phyloP scores from a whole-genome alignment of 1,284 basidiomycete species.

The Tilletia setariae region DNA sequence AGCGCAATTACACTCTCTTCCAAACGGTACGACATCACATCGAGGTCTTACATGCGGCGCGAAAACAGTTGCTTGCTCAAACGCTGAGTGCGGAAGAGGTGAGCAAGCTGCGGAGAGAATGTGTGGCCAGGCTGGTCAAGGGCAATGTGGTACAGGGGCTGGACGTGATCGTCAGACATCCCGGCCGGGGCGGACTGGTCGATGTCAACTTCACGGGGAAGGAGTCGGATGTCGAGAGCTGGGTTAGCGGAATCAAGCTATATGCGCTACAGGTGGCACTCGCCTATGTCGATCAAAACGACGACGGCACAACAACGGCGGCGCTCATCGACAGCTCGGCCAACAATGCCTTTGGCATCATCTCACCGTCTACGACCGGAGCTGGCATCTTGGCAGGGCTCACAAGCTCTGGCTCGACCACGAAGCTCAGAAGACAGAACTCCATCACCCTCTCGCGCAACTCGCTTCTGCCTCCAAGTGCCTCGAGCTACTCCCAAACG shows the following conservation, averaged over 20 bases:
- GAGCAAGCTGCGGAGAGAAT: constrained; percentile 74
- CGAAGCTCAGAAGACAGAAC: constrained; percentile 19
- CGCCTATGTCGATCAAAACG: constrained; percentile 49
- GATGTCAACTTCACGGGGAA: constrained; percentile 55
- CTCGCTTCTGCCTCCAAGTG: not conserved
- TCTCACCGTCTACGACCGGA: constrained; percentile 31
- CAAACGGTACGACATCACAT: constrained; percentile 82
- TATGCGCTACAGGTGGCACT: constrained; percentile 53
- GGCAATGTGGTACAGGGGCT: constrained; percentile 88
- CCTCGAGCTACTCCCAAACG: constrained; percentile 5
- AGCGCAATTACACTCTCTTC: constrained; percentile 85
- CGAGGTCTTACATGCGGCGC: constrained; percentile 81
- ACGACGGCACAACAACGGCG: constrained; percentile 21
- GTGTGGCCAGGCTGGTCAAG: constrained; percentile 79
- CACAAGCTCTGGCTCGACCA: constrained; percentile 12
- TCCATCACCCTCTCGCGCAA: not conserved
- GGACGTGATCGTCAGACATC: constrained; percentile 92
- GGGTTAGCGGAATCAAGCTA: constrained; percentile 50
- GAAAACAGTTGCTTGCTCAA: constrained; percentile 80
- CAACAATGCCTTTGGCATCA: constrained; percentile 42
- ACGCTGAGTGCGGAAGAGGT: constrained; percentile 86
- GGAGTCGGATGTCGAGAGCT: constrained; percentile 41
- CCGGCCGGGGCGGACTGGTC: constrained; percentile 81
- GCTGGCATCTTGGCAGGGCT: constrained; percentile 36
- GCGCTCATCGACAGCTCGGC: constrained; percentile 37